phyloP scores from a whole-genome alignment of 257 asterid genomes.

The Solanum gracilifrons region DNA sequence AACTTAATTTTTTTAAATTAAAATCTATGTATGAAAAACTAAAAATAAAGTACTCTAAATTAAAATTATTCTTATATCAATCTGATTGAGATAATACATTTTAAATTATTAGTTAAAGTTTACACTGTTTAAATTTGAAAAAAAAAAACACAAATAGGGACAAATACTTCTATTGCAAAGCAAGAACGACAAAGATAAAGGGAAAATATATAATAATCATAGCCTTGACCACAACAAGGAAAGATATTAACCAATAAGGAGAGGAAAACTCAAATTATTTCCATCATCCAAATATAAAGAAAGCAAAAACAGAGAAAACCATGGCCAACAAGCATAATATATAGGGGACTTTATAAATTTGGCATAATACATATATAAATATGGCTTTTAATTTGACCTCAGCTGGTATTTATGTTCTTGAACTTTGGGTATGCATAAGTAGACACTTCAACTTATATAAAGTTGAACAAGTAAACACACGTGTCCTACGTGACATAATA shows the following conservation, averaged over 20 bases:
- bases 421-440: background rate
- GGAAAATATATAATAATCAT: slow-evolving; percentile 7
- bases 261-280: slow-evolving; percentile 3
- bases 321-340: background rate
- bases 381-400: background rate
- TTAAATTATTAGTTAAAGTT: background rate
- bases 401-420: background rate
- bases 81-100: too few relatives aligned
- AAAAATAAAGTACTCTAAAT: too few relatives aligned
- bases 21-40: too few relatives aligned
- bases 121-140: background rate
- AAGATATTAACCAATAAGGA: background rate
- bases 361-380: background rate
- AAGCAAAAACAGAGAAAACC: background rate
- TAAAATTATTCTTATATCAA: too few relatives aligned
- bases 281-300: background rate
- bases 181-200: background rate
- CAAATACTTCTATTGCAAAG: background rate
- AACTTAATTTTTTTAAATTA: background rate
- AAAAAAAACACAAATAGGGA: background rate
- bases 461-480: background rate
- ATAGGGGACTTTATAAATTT: background rate
- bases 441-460: background rate
- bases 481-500: background rate
- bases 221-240: slow-evolving; percentile 13